Base-by-base conservation (phyloP, 176 grass and related monocot species). In the Tuctoria greenei region DNA sequence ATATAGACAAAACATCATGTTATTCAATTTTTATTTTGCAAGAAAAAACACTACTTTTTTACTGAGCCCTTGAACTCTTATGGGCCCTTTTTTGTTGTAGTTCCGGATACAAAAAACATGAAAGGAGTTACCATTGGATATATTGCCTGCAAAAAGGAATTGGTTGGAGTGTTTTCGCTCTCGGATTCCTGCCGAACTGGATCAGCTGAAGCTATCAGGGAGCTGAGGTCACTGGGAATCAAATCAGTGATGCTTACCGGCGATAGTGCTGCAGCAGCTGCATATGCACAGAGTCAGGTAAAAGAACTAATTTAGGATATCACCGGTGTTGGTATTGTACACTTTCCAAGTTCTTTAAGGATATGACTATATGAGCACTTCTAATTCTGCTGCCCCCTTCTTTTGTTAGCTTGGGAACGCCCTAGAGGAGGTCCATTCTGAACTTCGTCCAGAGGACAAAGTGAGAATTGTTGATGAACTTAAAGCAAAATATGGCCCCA, bases 191-290 rank as follows among this genome's bases (percentile, higher is more conserved):
- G 96, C 78, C 85, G 96, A 37, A 92, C 85, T 63, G 92, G 96
- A 20, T 84, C 96, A 59, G 79, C 83, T 65, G 85, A 93, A 78
- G 92, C 96, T 55, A 87, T 99, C 67, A 85, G 42, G 37, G 87
- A 90, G 20, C 64, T 99, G 35, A 95, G 85, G 84, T 92, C 83
- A 49, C 11, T 95, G 64, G 89, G 96, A 78, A 93, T 95, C 24
- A 95, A 85, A 69, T 80, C 82, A 34, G 96, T 92, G 10, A 99
- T 99, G 96, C 89, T 99, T 43, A 99, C 96, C 66, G 96, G 96
- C 38, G 96, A 99, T 80, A 92, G 89, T 60, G 50, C 28, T 38
- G 76, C 82, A 20, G 84, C 92, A 51, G 96, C 96, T 72, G 86
- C 50, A 64, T 74, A 82, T 42, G 89, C 92, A 20, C 92, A 99